A percentile compares a stretch with the other conserved stretches of the same genome.
Conservation (phyloP, 345 rosid genomes). For the Reutealis trisperma region DNA sequence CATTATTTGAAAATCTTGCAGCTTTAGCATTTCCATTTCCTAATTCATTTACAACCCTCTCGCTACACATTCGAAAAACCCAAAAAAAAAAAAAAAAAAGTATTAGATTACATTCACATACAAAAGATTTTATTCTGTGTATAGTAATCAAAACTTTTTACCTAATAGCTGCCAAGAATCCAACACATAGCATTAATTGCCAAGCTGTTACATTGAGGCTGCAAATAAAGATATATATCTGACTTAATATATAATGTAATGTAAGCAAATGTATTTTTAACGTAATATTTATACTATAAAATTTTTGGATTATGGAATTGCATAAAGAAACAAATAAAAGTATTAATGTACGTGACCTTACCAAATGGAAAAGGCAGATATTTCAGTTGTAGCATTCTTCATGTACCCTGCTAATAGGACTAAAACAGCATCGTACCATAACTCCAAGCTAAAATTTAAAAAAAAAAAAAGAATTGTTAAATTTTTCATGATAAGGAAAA, state of each 20-base stretch:
- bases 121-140: background rate
- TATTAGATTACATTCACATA: background rate
- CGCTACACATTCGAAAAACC: conserved; percentile 27
- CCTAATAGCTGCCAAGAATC: conserved; percentile 38
- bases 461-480: background rate
- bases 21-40: conserved; percentile 46
- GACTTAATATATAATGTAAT: too few species aligned
- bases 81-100: background rate
- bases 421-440: conserved; percentile 40
- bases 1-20: conserved; percentile 40
- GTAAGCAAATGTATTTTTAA: too few species aligned
- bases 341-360: background rate
- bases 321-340: too few species aligned
- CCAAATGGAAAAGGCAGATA: conserved; percentile 49
- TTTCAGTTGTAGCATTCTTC: conserved; percentile 35
- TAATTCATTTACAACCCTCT: conserved; percentile 50
- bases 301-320: too few species aligned
- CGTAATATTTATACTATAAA: too few species aligned
- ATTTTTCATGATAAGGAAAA: too few species aligned
- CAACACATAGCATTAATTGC: conserved; percentile 43
- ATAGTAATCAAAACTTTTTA: background rate
- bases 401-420: conserved; percentile 43
- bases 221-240: conserved; percentile 3
- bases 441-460: conserved; percentile 31
- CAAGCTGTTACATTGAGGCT: conserved; percentile 43